A percentile compares a stretch with the other conserved stretches of the same genome.
phyloP scores from a whole-genome alignment of 1,139 yeast genomes.

The Spencermartinsiella ligniputridi region DNA sequence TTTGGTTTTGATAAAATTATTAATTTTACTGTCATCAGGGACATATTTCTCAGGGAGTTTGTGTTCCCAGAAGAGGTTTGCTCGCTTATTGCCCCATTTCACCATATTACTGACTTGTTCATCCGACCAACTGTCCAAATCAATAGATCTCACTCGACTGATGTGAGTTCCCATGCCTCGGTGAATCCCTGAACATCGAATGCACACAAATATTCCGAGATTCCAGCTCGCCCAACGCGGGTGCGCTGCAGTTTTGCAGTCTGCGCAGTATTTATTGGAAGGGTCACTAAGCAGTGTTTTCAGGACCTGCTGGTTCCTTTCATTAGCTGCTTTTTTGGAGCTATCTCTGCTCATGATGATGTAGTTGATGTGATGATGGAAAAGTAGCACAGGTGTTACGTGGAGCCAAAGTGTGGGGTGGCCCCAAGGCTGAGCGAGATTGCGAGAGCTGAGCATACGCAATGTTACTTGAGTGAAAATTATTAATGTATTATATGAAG shows the following conservation, averaged over 20 bases:
- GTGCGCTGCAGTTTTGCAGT: conserved; percentile 82
- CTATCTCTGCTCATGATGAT: background rate
- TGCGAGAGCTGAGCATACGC: no score
- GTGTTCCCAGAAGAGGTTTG: conserved; percentile 77
- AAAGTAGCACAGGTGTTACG: no score
- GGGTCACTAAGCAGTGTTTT: conserved; percentile 70
- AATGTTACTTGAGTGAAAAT: no score
- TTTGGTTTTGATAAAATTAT: conserved; percentile 84
- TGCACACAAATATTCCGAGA: conserved; percentile 87
- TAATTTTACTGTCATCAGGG: conserved; percentile 84
- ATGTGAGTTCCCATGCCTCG: conserved; percentile 95
- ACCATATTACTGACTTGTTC: conserved; percentile 83
- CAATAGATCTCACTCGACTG: conserved; percentile 56
- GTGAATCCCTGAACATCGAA: conserved; percentile 90
- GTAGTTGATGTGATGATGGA: no score
- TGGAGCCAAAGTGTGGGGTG: no score
- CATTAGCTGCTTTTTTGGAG: conserved; percentile 18
- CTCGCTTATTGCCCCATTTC: conserved; percentile 78
- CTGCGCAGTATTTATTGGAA: conserved; percentile 78
- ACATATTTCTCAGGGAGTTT: conserved; percentile 64
- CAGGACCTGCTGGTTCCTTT: conserved; percentile 52
- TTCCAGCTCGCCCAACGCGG: conserved; percentile 99
- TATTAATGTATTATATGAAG: no score
- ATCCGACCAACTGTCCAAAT: conserved; percentile 94
- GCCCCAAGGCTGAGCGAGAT: no score